Evolutionary conservation across 805 yeast genomes (phyloP), one percentile per base, ranked within the genome.

Genomic region (Candida krabiensis): DNA sequence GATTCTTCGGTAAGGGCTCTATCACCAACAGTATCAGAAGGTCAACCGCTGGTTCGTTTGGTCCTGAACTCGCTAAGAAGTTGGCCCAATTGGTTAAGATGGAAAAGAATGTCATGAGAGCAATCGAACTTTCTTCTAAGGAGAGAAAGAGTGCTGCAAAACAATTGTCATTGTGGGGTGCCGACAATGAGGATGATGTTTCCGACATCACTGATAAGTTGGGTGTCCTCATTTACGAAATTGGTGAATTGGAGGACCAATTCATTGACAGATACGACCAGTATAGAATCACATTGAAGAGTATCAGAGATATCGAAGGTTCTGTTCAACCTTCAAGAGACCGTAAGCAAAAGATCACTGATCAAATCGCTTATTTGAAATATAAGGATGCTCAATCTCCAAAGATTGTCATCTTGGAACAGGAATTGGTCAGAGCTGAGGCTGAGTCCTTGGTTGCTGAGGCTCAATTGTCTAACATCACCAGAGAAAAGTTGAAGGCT

Each of bases 401-500:
- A 74, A 85, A 83, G 71, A 81, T 86, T 49, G 75, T 79, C 38
- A 80, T 86, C 40, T 72, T 87, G 61, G 95, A 87, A 70, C 95
- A 87, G 65, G 95, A 86, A 66, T 73, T 86, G 60, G 95, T 87
- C 42, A 77, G 96, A 67, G 93, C 93, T 26, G 95, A 87, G 69
- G 95, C 95, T 38, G 95, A 87, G 68, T 82, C 89, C 36, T 72
- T 86, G 49, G 95, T 87, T 53, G 96, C 95, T 34, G 95, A 86
- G 69, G 95, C 95, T 21, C 96, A 87, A 70, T 73, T 87, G 55
- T 83, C 91, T 26, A 86, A 86, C 67, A 86, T 86, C 60, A 86
- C 96, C 50, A 76, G 96, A 69, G 89, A 86, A 61, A 84, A 85
- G 67, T 75, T 87, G 61, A 83, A 86, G 71, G 84, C 86, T 51